A percentile compares a stretch with the other conserved stretches of the same genome.
Conservation (phyloP, 805 yeast genomes). For the Barnettozyma vustinii region DNA sequence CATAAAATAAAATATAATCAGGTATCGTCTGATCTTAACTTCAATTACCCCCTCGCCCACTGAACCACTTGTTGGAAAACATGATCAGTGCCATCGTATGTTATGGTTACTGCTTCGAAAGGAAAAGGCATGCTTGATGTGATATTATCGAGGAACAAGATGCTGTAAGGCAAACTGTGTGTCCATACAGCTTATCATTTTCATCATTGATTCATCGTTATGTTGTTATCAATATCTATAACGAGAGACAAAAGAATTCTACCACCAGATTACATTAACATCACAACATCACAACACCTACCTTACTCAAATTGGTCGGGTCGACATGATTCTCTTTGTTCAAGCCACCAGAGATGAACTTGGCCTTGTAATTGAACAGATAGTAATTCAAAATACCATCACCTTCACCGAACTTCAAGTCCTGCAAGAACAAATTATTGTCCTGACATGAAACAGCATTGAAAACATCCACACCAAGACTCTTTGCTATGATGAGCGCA, state of each 20-base stretch:
- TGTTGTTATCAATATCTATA: not conserved
- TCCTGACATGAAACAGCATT: constrained; percentile 91
- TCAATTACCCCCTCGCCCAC: no score
- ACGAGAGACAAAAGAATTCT: no score
- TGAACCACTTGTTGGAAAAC: no score
- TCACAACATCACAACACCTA: constrained; percentile 80
- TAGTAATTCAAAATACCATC: constrained; percentile 91
- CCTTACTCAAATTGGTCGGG: constrained; percentile 59
- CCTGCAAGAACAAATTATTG: constrained; percentile 74
- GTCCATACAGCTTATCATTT: no score
- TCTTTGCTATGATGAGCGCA: constrained; percentile 70
- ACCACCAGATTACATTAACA: not conserved
- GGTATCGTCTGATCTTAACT: no score
- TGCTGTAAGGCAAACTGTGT: no score
- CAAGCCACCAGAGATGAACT: constrained; percentile 78
- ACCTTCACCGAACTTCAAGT: constrained; percentile 85
- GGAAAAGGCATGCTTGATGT: no score
- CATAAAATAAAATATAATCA: no score
- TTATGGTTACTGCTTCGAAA: no score
- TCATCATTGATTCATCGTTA: no score
- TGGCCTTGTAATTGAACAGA: constrained; percentile 82
- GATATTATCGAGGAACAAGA: no score
- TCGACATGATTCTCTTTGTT: constrained; percentile 49
- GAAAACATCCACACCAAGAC: constrained; percentile 76
- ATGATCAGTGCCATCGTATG: no score